phyloP scores from a whole-genome alignment of 1,284 basidiomycete species.

The Acaromyces ingoldii region DNA sequence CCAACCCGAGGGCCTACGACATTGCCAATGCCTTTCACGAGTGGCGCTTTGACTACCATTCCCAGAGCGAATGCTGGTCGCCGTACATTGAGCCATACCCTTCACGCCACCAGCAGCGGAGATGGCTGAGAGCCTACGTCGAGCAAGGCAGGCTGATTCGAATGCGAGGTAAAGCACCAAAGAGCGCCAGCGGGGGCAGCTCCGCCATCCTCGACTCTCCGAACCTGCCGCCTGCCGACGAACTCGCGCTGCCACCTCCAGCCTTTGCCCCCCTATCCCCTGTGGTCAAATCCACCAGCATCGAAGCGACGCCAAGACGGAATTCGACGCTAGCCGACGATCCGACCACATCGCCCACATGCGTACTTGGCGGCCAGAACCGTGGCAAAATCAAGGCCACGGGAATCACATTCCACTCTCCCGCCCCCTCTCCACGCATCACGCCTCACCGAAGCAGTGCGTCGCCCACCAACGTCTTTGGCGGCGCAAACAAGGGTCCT shows the following conservation, averaged over 20 bases:
- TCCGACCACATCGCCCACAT: neutral
- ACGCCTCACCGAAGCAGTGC: too few species aligned
- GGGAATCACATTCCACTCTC: too few species aligned
- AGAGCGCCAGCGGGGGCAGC: neutral
- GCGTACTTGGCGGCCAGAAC: neutral
- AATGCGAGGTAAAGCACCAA: conserved; percentile 18
- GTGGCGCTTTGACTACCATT: conserved; percentile 46
- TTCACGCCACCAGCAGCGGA: conserved; percentile 27
- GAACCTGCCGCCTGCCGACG: neutral
- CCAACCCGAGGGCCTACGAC: conserved; percentile 12
- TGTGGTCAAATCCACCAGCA: neutral
- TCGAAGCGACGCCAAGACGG: neutral
- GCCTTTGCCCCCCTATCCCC: too few species aligned
- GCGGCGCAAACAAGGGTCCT: neutral
- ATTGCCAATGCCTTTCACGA: conserved; percentile 50
- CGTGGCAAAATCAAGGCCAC: too few species aligned
- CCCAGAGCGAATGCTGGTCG: conserved; percentile 35
- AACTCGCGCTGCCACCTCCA: neutral
- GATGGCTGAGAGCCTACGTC: conserved; percentile 48
- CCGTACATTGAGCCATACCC: conserved; percentile 40
- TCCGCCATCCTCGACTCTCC: neutral
- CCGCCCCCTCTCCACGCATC: too few species aligned
- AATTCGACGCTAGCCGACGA: neutral
- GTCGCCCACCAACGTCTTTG: neutral
- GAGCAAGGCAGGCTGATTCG: conserved; percentile 43